phyloP scores from a whole-genome alignment of 108 stramenopile species.

The Cyclotella sp. region DNA sequence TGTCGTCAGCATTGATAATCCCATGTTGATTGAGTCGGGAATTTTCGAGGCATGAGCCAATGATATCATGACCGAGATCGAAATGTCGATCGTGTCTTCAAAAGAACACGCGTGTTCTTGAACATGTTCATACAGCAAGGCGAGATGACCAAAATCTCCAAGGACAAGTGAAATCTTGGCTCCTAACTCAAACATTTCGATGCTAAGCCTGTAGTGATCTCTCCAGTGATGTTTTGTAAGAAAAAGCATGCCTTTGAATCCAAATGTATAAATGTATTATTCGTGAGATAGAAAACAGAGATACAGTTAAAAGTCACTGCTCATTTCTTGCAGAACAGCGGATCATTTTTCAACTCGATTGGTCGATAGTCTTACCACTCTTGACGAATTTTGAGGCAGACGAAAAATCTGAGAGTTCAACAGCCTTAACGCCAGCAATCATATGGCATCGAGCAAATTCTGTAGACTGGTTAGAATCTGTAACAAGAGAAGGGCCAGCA shows the following conservation, averaged over 20 bases:
- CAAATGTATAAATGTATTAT: too few relatives aligned
- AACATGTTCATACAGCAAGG: slow-evolving; percentile 11
- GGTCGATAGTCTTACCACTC: slow-evolving; percentile 6
- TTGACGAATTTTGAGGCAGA: slow-evolving; percentile 16
- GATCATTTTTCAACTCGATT: too few relatives aligned
- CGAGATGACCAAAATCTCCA: slow-evolving; percentile 3
- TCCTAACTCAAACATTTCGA: slow-evolving; percentile 26
- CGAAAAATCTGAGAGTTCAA: slow-evolving; percentile 27
- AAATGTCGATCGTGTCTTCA: slow-evolving; percentile 16
- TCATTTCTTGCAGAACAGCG: too few relatives aligned
- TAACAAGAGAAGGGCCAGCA: slow-evolving; percentile 1
- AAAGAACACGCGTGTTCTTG: background rate
- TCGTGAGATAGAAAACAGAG: too few relatives aligned
- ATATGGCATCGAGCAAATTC: slow-evolving; percentile 9
- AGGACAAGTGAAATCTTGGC: slow-evolving; percentile 11
- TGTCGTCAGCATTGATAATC: background rate
- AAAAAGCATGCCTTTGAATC: background rate
- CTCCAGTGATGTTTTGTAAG: slow-evolving; percentile 27
- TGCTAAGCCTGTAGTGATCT: slow-evolving; percentile 23
- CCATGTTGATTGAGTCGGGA: slow-evolving; percentile 9
- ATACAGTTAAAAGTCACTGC: too few relatives aligned
- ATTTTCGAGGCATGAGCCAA: background rate
- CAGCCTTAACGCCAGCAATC: slow-evolving; percentile 20
- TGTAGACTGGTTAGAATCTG: slow-evolving; percentile 1
- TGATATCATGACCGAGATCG: background rate